Evolutionary conservation across 257 asterid species (phyloP), one percentile per base, ranked within the genome.

Genomic region (Solanum piurae): DNA sequence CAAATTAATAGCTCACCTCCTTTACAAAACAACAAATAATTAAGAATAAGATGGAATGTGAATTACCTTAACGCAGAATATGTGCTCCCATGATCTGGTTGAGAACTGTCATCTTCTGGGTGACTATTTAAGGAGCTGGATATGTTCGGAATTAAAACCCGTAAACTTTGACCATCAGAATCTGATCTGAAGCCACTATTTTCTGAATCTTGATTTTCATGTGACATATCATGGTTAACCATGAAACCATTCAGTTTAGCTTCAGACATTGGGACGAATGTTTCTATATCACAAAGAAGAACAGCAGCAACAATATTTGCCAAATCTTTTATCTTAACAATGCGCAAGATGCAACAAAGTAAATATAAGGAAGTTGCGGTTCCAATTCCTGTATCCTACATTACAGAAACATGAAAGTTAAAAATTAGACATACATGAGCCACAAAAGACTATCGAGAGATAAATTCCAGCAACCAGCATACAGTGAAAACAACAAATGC

Each of bases 301-400:
- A 98, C 94, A 89, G 96, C 95, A 88, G 98, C 99, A 90, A 96
- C 93, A 89, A 89, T 95, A 92, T 94, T 95, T 72, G 99, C 98
- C 92, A 97, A 94, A 92, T 97, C 99, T 93, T 97, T 97, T 93
- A 97, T 97, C 92, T 97, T 97, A 90, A 97, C 93, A 80, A 97
- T 95, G 93, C 95, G 99, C 93, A 97, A 91, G 90, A 97, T 95
- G 95, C 99, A 95, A 92, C 99, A 95, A 89, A 97, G 98, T 87
- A 97, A 92, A 94, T 97, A 96, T 85, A 93, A 93, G 85, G 99
- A 93, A 86, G 98, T 91, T 92, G 92, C 92, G 84, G 94, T 94
- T 89, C 95, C 97, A 89, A 94, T 93, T 90, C 92, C 91, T 83
- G 93, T 89, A 91, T 92, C 99, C 99, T 97, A 93, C 77, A 93